Conservation (phyloP, 306 rosid species). For the Geum urbanum region DNA sequence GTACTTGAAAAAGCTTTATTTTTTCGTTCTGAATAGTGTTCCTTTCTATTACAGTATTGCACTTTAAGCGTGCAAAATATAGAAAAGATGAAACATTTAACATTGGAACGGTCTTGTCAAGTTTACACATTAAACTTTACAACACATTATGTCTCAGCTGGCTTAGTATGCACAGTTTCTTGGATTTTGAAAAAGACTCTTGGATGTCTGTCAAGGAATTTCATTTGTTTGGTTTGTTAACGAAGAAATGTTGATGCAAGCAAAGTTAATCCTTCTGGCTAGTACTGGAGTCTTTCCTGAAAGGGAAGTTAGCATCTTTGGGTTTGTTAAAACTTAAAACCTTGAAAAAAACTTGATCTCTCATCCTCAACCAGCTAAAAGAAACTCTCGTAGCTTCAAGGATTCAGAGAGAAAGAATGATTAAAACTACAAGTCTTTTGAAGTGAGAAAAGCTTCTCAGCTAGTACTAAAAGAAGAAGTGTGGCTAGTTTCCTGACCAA, state of each 20-base stretch:
- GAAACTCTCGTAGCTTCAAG: neutral
- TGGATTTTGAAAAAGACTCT: neutral
- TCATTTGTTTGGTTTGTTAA: neutral
- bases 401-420: neutral
- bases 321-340: neutral
- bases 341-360: neutral
- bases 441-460: neutral
- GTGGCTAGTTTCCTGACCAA: constrained; percentile 7
- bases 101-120: constrained; percentile 6
- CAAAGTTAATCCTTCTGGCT: neutral
- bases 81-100: neutral
- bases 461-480: neutral
- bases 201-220: neutral
- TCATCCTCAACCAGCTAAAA: neutral
- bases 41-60: neutral
- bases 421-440: neutral
- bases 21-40: neutral
- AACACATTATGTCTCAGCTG: neutral
- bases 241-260: neutral
- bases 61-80: neutral
- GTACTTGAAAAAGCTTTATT: neutral
- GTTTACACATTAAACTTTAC: neutral
- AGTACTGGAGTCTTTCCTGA: neutral
- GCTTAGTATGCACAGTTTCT: neutral
- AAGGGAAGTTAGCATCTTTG: neutral